Conservation (phyloP, 176 grass and related monocot genomes). For the Ensete glaucum region DNA sequence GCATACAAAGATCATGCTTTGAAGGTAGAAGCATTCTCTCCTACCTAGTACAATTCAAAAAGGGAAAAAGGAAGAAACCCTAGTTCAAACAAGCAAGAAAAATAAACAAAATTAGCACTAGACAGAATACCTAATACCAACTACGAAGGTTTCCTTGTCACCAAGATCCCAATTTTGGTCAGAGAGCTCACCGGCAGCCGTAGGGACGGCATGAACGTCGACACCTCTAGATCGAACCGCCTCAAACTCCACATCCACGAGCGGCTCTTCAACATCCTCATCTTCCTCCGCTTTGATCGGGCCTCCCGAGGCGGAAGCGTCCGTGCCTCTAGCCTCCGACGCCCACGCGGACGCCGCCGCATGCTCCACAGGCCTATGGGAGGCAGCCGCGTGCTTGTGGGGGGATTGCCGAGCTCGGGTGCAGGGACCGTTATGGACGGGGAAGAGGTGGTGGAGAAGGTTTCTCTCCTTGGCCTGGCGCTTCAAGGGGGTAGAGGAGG, state of each 20-base stretch:
- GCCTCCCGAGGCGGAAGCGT: slow-evolving; percentile 18
- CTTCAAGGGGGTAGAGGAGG: slow-evolving; percentile 37
- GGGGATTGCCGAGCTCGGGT: slow-evolving; percentile 93
- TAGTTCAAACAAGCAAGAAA: neutral
- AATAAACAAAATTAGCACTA: neutral
- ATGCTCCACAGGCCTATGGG: slow-evolving; percentile 6
- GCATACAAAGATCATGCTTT: neutral
- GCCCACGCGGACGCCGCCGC: slow-evolving; percentile 11
- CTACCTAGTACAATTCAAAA: neutral
- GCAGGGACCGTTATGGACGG: slow-evolving; percentile 77
- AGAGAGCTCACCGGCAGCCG: slow-evolving; percentile 64
- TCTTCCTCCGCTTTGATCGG: slow-evolving; percentile 33
- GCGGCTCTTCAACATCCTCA: slow-evolving; percentile 28
- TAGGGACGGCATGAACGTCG: slow-evolving; percentile 76
- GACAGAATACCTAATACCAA: neutral
- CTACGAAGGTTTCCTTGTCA: slow-evolving; percentile 15
- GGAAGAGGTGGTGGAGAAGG: slow-evolving; percentile 44
- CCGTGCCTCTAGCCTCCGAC: slow-evolving; percentile 25
- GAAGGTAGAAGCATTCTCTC: neutral
- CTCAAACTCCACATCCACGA: slow-evolving; percentile 52
- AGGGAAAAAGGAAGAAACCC: neutral
- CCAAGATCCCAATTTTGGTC: slow-evolving; percentile 18
- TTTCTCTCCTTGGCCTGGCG: slow-evolving; percentile 88
- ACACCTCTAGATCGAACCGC: slow-evolving; percentile 73
- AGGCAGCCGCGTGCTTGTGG: slow-evolving; percentile 40